These are phyloP conservation scores for Cicer chorassanicum DNA, from an alignment of 306 rosid genomes.

Conservation along the genomic window DNA sequence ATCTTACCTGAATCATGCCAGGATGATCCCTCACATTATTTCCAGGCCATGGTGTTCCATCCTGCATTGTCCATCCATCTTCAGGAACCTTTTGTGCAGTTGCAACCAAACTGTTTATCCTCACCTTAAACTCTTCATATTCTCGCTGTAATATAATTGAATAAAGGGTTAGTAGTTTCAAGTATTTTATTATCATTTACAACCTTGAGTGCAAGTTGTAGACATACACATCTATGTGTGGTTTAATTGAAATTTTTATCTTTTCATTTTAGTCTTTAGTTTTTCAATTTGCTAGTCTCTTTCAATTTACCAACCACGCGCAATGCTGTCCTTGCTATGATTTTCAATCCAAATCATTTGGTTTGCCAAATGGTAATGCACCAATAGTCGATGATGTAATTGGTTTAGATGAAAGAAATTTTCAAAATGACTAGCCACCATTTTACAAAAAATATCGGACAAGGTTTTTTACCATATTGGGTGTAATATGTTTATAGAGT, in stretches of 20 bases:
- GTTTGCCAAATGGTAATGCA: not conserved
- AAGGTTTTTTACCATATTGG: slow-evolving; percentile 12
- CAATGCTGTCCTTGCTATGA: not conserved
- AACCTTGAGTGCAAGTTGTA: slow-evolving; percentile 1
- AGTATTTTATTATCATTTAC: slow-evolving; percentile 2
- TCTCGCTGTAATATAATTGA: slow-evolving; percentile 58
- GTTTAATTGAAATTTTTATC: not conserved
- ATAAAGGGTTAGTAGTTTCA: slow-evolving; percentile 10
- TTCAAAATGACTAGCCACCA: not conserved
- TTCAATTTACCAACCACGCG: not conserved
- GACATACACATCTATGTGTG: not conserved
- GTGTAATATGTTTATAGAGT: not conserved
- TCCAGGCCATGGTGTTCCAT: slow-evolving; percentile 90
- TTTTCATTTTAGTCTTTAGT: not conserved
- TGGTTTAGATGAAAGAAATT: not conserved
- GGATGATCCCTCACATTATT: slow-evolving; percentile 86
- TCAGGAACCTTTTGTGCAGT: slow-evolving; percentile 81
- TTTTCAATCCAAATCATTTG: slow-evolving; percentile 15
- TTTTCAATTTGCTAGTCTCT: slow-evolving; percentile 24
- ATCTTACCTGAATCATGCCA: slow-evolving; percentile 85
- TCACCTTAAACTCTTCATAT: slow-evolving; percentile 78
- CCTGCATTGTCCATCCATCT: slow-evolving; percentile 93
- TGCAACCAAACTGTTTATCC: slow-evolving; percentile 71
- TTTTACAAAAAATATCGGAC: slow-evolving; percentile 8
- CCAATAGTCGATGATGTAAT: not conserved